A percentile compares a stretch with the other conserved stretches of the same genome.
Conservation (phyloP, 2,329 filamentous ascomycete genomes). For the Fusarium pininemorale region DNA sequence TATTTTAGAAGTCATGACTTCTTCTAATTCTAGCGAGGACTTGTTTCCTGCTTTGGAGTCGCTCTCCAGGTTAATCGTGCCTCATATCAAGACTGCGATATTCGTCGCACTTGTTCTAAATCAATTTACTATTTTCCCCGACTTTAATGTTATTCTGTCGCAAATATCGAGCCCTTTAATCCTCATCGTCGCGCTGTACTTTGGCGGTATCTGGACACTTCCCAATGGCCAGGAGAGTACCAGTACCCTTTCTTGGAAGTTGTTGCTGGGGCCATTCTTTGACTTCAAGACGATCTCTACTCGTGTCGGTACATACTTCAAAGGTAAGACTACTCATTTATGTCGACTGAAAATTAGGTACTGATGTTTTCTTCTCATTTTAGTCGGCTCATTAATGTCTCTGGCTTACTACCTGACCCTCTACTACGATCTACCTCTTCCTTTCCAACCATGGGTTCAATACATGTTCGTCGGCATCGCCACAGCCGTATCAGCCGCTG, state of each 20-base stretch:
- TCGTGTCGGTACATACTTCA: slow-evolving; percentile 15
- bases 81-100: slow-evolving; percentile 19
- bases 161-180: slow-evolving; percentile 13
- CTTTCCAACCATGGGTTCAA: slow-evolving; percentile 12
- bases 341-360: fast-evolving
- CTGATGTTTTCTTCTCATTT: fast-evolving
- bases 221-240: neutral
- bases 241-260: neutral
- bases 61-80: slow-evolving; percentile 9
- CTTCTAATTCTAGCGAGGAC: slow-evolving; percentile 17
- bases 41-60: slow-evolving; percentile 26
- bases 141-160: neutral
- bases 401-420: slow-evolving; percentile 13
- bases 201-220: slow-evolving; percentile 1
- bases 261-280: slow-evolving; percentile 1
- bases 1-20: slow-evolving; percentile 12
- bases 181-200: slow-evolving; percentile 10
- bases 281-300: slow-evolving; percentile 8
- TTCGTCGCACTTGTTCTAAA: slow-evolving; percentile 17
- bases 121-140: slow-evolving; percentile 10
- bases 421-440: slow-evolving; percentile 15
- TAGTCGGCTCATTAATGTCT: slow-evolving; percentile 15
- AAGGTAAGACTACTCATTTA: neutral
- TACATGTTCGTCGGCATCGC: neutral
- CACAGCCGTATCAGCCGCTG: neutral